Conservation (phyloP, 2,329 filamentous ascomycete genomes). For the Myriosclerotinia duriaeana region DNA sequence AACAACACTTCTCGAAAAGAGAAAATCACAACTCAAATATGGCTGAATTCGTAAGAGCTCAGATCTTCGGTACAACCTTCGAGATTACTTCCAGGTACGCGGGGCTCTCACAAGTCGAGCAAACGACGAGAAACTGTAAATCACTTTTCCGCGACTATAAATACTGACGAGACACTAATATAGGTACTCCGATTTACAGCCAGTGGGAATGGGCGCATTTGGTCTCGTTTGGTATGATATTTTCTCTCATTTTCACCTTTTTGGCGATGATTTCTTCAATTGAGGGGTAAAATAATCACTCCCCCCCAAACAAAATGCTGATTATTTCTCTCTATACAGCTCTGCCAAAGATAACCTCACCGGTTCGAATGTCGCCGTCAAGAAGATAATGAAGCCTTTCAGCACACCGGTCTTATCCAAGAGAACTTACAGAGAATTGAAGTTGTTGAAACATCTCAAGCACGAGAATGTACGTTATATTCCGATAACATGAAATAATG, state of each 20-base stretch:
- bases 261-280: not conserved
- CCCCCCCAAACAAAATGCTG: slow-evolving; percentile 25
- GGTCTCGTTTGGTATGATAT: slow-evolving; percentile 85
- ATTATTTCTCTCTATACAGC: slow-evolving; percentile 50
- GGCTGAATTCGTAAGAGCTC: slow-evolving; percentile 98
- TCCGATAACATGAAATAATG: not conserved
- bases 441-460: slow-evolving; percentile 91
- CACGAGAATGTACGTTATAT: slow-evolving; percentile 78
- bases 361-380: slow-evolving; percentile 92
- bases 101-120: slow-evolving; percentile 25
- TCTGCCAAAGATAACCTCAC: slow-evolving; percentile 98
- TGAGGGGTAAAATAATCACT: slow-evolving; percentile 17
- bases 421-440: slow-evolving; percentile 94
- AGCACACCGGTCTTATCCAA: slow-evolving; percentile 98
- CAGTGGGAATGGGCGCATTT: slow-evolving; percentile 98
- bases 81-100: slow-evolving; percentile 96
- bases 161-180: slow-evolving; percentile 29
- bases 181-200: slow-evolving; percentile 96
- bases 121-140: slow-evolving; percentile 14
- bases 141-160: slow-evolving; percentile 25
- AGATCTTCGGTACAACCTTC: slow-evolving; percentile 99
- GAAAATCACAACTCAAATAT: slow-evolving; percentile 54
- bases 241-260: slow-evolving; percentile 7
- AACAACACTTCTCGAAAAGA: slow-evolving; percentile 1
- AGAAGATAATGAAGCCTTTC: slow-evolving; percentile 99